These are phyloP conservation scores for Rhexocercosporidium sp. DNA, from an alignment of 2,329 filamentous ascomycete species.

Conservation along the genomic window DNA sequence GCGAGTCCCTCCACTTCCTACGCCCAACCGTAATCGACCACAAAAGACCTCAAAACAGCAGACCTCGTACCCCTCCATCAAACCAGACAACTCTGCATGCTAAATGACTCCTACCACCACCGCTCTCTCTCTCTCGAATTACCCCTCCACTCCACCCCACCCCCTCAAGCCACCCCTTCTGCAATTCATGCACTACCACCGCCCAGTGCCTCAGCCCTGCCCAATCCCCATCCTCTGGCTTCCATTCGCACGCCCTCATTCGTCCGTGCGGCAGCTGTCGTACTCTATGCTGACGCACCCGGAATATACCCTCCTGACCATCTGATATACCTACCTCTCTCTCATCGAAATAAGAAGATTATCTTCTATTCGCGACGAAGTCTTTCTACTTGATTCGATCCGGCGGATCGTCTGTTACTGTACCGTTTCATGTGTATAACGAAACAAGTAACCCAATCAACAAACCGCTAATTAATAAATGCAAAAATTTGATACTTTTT, in stretches of 20 bases:
- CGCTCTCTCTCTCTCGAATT: neutral
- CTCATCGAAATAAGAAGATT: neutral
- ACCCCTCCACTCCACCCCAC: neutral
- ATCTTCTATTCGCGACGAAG: neutral
- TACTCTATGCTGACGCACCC: slow-evolving; percentile 6
- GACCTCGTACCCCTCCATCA: neutral
- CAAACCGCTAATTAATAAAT: neutral
- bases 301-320: slow-evolving; percentile 10
- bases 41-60: neutral
- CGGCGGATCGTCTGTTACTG: neutral
- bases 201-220: neutral
- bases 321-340: neutral
- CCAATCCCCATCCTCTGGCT: slow-evolving; percentile 6
- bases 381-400: neutral
- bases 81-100: neutral
- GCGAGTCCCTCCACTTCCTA: neutral
- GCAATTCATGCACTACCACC: neutral
- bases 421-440: neutral
- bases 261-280: neutral
- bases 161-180: neutral
- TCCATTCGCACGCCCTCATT: neutral
- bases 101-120: neutral
- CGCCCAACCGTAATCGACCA: neutral
- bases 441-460: neutral
- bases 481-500: too few species aligned